Conservation (phyloP, 2,329 filamentous ascomycete species). For the Rutstroemia sp. region DNA sequence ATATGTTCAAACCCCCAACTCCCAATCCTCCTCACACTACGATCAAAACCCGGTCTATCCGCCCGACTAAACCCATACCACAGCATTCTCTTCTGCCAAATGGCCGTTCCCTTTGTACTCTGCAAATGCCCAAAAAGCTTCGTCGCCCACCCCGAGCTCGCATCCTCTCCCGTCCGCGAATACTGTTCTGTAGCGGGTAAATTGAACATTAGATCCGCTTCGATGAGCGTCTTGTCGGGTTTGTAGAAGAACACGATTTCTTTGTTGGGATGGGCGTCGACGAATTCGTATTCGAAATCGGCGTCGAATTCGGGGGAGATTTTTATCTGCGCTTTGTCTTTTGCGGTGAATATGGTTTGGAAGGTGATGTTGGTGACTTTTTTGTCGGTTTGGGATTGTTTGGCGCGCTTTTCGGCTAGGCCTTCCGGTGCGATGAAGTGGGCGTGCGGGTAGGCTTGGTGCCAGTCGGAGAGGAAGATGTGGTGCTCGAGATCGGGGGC, state of each 20-base stretch:
- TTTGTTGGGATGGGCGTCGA: conserved; percentile 71
- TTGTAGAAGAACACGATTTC: conserved; percentile 85
- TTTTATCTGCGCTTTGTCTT: conserved; percentile 41
- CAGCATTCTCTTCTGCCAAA: conserved; percentile 69
- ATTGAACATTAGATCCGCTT: conserved; percentile 91
- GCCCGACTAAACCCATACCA: conserved; percentile 63
- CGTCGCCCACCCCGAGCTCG: conserved; percentile 50
- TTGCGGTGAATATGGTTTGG: conserved; percentile 56
- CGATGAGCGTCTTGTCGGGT: conserved; percentile 69
- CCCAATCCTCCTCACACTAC: conserved; percentile 61
- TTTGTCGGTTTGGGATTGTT: conserved; percentile 46
- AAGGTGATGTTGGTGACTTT: conserved; percentile 41
- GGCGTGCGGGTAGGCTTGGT: conserved; percentile 67
- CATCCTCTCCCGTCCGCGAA: conserved; percentile 45
- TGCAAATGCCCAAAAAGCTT: conserved; percentile 51
- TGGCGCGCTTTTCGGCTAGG: conserved; percentile 72
- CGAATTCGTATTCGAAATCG: conserved; percentile 82
- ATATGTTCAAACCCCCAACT: conserved; percentile 79
- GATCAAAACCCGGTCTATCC: conserved; percentile 62
- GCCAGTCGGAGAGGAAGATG: conserved; percentile 85
- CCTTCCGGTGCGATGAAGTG: conserved; percentile 77
- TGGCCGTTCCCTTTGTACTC: conserved; percentile 54
- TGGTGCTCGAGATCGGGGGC: conserved; percentile 91
- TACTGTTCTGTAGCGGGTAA: conserved; percentile 84
- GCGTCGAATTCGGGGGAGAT: conserved; percentile 73